Evolutionary conservation across 1,284 basidiomycete species (phyloP).

Genomic region (Rhodotorula sp.): DNA sequence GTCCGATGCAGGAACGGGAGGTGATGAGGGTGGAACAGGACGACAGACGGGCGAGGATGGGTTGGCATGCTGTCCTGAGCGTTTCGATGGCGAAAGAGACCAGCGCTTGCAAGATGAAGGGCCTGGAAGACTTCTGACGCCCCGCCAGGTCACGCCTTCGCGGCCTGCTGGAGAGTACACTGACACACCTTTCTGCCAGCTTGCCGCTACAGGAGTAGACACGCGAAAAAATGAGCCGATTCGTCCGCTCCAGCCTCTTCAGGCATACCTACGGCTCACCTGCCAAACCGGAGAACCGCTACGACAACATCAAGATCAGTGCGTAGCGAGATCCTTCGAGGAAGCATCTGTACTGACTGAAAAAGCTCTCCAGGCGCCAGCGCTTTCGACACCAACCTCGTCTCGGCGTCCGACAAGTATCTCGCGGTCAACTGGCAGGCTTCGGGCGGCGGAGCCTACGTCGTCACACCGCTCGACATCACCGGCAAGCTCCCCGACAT

Average conservation of each 20-base stretch:
- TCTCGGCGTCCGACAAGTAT: conserved; percentile 75
- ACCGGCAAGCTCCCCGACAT: conserved; percentile 72
- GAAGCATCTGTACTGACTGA: background rate
- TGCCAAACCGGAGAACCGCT: conserved; percentile 50
- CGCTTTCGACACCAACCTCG: conserved; percentile 95
- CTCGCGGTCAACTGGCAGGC: conserved; percentile 77
- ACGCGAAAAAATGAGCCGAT: conserved; percentile 6
- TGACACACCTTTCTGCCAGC: too few species aligned
- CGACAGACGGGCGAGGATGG: too few species aligned
- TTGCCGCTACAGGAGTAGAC: too few species aligned
- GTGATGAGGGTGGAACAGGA: background rate
- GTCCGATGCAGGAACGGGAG: background rate
- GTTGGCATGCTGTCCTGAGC: too few species aligned
- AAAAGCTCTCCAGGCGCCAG: conserved; percentile 49
- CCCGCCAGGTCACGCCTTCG: background rate
- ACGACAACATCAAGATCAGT: conserved; percentile 78
- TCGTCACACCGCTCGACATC: conserved; percentile 69
- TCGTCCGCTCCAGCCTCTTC: conserved; percentile 18
- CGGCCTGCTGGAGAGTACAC: background rate
- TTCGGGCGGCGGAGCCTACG: conserved; percentile 93
- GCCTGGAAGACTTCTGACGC: too few species aligned
- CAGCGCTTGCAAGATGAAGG: too few species aligned
- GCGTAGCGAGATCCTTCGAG: background rate
- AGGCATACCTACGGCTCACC: conserved; percentile 16
- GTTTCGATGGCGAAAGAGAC: too few species aligned